phyloP scores from a whole-genome alignment of 2,329 filamentous ascomycete species.

The Moelleriella libera region DNA sequence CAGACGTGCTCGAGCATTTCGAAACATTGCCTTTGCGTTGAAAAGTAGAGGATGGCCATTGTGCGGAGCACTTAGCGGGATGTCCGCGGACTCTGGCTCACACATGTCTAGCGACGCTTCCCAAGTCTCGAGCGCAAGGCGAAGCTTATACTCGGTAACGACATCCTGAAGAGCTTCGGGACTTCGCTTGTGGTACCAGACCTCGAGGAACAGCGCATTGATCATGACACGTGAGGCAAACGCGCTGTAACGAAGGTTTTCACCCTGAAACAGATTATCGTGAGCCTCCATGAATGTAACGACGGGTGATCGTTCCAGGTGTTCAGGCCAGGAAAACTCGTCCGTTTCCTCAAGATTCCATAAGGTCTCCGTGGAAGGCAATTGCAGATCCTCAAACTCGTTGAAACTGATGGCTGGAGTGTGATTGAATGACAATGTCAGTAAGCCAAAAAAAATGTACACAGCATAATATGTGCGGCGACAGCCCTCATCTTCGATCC shows the following conservation, averaged over 20 bases:
- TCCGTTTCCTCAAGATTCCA: slow-evolving; percentile 80
- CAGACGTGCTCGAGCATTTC: slow-evolving; percentile 81
- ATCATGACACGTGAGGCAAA: slow-evolving; percentile 98
- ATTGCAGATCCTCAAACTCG: slow-evolving; percentile 84
- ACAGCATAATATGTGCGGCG: slow-evolving; percentile 95
- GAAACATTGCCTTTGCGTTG: slow-evolving; percentile 94
- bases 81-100: slow-evolving; percentile 77
- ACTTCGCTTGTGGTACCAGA: slow-evolving; percentile 98
- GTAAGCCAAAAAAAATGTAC: slow-evolving; percentile 94
- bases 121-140: slow-evolving; percentile 95
- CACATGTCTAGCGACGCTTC: slow-evolving; percentile 90
- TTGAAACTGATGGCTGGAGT: slow-evolving; percentile 97
- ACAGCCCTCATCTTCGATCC: slow-evolving; percentile 95
- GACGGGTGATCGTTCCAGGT: slow-evolving; percentile 52
- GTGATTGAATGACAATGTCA: slow-evolving; percentile 95
- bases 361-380: slow-evolving; percentile 84
- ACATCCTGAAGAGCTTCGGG: slow-evolving; percentile 96
- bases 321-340: slow-evolving; percentile 73
- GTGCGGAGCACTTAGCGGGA: slow-evolving; percentile 85
- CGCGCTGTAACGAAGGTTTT: slow-evolving; percentile 80
- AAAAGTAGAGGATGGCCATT: slow-evolving; percentile 94
- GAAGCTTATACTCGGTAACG: slow-evolving; percentile 94
- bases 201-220: slow-evolving; percentile 93
- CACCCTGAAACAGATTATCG: slow-evolving; percentile 89
- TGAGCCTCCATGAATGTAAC: slow-evolving; percentile 90